Conservation (phyloP, 2,329 filamentous ascomycete genomes). For the Onygena corvina region DNA sequence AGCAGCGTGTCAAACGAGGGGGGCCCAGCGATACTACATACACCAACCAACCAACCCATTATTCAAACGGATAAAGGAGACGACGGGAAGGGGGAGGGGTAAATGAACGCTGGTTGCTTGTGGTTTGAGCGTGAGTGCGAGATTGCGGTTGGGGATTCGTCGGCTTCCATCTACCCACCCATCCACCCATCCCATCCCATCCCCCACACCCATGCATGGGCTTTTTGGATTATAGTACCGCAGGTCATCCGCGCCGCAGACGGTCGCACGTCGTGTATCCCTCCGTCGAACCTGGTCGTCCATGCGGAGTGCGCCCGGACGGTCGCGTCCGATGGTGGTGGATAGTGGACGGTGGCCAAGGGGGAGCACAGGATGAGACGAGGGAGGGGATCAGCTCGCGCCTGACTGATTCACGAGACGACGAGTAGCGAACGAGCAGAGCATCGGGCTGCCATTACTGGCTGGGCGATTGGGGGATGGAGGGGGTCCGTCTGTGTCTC, state of each 20-base stretch:
- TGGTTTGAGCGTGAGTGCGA: constrained; percentile 4
- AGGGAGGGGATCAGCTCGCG: neutral
- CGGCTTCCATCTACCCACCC: too few species aligned
- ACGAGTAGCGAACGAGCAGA: constrained; percentile 2
- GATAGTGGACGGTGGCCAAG: neutral
- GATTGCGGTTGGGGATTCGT: neutral
- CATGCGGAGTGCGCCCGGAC: neutral
- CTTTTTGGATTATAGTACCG: neutral
- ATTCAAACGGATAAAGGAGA: neutral
- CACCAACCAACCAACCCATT: too few species aligned
- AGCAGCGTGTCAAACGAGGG: neutral
- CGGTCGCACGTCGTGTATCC: neutral
- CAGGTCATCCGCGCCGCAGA: constrained; percentile 4
- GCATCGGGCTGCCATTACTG: neutral
- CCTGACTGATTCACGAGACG: constrained; percentile 6
- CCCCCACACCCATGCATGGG: neutral
- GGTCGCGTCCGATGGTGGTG: neutral
- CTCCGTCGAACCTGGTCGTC: neutral
- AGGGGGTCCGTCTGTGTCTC: too few species aligned
- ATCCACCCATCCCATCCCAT: neutral
- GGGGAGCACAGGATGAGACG: neutral
- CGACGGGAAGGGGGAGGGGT: neutral
- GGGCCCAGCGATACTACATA: neutral
- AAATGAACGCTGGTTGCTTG: neutral
- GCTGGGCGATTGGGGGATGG: neutral